A percentile compares a stretch with the other conserved stretches of the same genome.
phyloP scores from a whole-genome alignment of 306 rosid species.

The Cucumis hystrix region DNA sequence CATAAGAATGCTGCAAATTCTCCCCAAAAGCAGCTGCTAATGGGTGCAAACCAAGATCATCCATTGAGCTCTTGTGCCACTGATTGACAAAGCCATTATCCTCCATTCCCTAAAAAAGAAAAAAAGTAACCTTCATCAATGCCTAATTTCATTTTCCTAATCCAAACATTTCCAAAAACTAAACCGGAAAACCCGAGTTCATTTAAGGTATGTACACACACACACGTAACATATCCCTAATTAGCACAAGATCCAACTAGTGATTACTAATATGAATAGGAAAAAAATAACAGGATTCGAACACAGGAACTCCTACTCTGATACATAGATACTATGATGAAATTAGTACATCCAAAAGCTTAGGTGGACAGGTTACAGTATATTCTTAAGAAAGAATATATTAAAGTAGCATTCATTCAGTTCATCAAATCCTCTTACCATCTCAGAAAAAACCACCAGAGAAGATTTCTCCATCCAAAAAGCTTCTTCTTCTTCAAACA shows the following conservation, averaged over 20 bases:
- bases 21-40: conserved; percentile 43
- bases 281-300: neutral
- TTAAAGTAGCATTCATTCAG: neutral
- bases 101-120: conserved; percentile 43
- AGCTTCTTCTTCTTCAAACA: conserved; percentile 5
- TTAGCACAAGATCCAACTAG: neutral
- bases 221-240: too few relatives aligned
- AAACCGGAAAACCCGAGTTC: neutral
- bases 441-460: conserved; percentile 34
- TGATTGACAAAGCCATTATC: conserved; percentile 45
- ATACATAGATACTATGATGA: neutral
- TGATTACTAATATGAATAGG: neutral
- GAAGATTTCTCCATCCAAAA: conserved; percentile 50
- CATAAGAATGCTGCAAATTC: conserved; percentile 36
- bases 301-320: neutral
- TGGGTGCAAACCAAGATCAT: conserved; percentile 33
- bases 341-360: neutral
- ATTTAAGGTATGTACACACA: neutral
- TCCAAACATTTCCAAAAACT: neutral
- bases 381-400: neutral
- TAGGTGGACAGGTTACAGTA: neutral
- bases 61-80: conserved; percentile 47
- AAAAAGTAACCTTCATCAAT: neutral
- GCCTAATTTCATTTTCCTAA: neutral
- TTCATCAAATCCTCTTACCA: conserved; percentile 27